Conservation (phyloP, 192 early-diverging fungal species). For the Coemansia umbellata region DNA sequence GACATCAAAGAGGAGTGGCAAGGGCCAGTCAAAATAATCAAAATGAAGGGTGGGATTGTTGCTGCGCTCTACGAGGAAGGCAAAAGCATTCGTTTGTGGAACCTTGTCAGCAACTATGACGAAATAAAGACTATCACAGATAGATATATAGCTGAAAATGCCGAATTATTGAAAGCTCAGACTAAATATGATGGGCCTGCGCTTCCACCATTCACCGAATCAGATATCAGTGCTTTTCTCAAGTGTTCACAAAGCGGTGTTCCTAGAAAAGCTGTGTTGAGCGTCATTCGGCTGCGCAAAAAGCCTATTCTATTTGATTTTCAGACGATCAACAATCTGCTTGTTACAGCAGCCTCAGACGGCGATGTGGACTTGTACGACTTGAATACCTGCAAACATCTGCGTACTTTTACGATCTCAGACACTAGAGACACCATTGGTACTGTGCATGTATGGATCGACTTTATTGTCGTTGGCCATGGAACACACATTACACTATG, state of each 20-base stretch:
- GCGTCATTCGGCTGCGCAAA: constrained; percentile 9
- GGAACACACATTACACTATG: constrained; percentile 32
- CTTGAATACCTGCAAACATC: constrained; percentile 14
- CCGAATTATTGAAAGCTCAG: constrained; percentile 20
- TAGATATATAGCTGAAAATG: constrained; percentile 21
- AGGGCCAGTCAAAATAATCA: constrained; percentile 23
- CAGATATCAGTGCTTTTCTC: constrained; percentile 21
- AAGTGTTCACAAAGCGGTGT: constrained; percentile 13
- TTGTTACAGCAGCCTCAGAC: constrained; percentile 13
- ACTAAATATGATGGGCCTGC: constrained; percentile 22
- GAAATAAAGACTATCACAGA: constrained; percentile 16
- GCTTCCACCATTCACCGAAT: constrained; percentile 15
- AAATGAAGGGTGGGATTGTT: constrained; percentile 40
- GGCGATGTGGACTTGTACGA: constrained; percentile 41
- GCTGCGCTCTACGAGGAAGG: constrained; percentile 24
- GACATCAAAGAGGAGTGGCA: constrained; percentile 44
- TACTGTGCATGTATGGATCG: constrained; percentile 39
- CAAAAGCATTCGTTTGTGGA: constrained; percentile 25
- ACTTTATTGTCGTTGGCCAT: constrained; percentile 39
- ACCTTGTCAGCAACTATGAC: constrained; percentile 16
- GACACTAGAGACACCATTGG: constrained; percentile 9
- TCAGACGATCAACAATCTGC: constrained; percentile 15
- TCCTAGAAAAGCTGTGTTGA: neutral
- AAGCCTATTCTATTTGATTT: constrained; percentile 38
- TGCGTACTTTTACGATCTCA: constrained; percentile 10